Evolutionary conservation across 495 filamentous ascomycete species (phyloP).

Genomic region (Lindgomyces ingoldianus): DNA sequence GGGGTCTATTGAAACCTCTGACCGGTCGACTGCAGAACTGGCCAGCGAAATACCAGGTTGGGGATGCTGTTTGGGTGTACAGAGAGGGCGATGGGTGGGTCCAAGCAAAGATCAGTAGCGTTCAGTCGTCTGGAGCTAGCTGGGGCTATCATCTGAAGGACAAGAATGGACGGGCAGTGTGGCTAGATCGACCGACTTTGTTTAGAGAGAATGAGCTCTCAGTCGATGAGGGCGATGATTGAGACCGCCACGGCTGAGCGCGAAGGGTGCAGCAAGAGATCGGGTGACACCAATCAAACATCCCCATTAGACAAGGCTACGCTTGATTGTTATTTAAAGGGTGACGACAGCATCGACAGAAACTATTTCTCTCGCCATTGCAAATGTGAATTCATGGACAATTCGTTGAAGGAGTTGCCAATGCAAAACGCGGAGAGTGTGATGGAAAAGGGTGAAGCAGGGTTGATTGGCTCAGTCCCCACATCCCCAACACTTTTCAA

Average conservation of each 20-base stretch:
- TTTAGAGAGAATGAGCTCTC: neutral
- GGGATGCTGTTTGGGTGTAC: neutral
- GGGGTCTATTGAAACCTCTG: neutral
- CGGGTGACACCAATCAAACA: neutral
- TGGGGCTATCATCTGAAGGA: conserved; percentile 6
- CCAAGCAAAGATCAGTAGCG: neutral
- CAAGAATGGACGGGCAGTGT: neutral
- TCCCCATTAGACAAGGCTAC: too few relatives aligned
- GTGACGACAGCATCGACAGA: neutral
- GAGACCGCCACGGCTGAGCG: neutral
- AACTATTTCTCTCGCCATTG: neutral
- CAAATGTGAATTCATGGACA: neutral
- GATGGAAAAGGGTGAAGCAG: conserved; percentile 19
- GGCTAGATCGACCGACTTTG: neutral
- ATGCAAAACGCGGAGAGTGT: conserved; percentile 1
- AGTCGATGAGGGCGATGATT: neutral
- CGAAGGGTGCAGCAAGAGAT: neutral
- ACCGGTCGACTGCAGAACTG: neutral
- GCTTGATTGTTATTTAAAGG: too few relatives aligned
- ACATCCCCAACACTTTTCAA: neutral
- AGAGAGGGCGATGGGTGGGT: neutral
- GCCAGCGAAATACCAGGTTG: neutral
- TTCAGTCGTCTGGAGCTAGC: neutral
- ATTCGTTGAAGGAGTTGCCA: neutral
- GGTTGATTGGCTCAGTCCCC: neutral